Evolutionary conservation across 148 eudicot genomes (phyloP), one percentile per base, ranked within the genome.

Genomic region (Silene uniflora): DNA sequence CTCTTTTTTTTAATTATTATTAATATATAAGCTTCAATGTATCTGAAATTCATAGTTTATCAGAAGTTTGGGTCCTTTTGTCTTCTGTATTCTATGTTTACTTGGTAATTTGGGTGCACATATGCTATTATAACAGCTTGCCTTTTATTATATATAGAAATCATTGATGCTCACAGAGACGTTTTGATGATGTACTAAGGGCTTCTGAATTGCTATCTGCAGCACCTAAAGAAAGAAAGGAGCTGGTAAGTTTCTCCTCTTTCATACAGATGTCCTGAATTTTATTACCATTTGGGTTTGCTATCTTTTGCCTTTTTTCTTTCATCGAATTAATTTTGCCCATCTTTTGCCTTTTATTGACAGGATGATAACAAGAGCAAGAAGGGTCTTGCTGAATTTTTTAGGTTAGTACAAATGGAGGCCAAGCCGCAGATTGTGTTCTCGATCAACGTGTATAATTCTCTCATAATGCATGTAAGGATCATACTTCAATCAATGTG

Each of bases 281-380:
- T 23, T 56, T 60, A 52, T 69, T 18, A 23, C 69, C 58, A 55
- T 76, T 78, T 60, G 42, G 9, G 76, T 44, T 27, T 27, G 29
- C 29, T 27, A 27, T 27, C 29, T 27, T 39, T 6, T 11, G 9
- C 23, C 19, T 21, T 21, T 23, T 35, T 49, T 59, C n/a, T 56
- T 62, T 72, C 19, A 44, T 25, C 24, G 62, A 82, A 23, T 12
- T 76, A 73, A 29, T 17, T 61, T 12, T 76, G 73, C 58, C 11
- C 46, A 16, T 62, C 64, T 68, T 56, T 70, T 3, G 21, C 49
- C 22, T 32, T 65, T 29, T 73, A 46, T 77, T 2, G 2, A 27
- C 2, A 95, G 98, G 98, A 95, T 83, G 98, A 95, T 49, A 89
- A 86, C 67, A 90, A 95, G 86, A 92, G 96, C 88, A 89, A 92